These are phyloP conservation scores for Coemansia sp. DNA, from an alignment of 192 early-diverging fungal species.

Conservation along the genomic window DNA sequence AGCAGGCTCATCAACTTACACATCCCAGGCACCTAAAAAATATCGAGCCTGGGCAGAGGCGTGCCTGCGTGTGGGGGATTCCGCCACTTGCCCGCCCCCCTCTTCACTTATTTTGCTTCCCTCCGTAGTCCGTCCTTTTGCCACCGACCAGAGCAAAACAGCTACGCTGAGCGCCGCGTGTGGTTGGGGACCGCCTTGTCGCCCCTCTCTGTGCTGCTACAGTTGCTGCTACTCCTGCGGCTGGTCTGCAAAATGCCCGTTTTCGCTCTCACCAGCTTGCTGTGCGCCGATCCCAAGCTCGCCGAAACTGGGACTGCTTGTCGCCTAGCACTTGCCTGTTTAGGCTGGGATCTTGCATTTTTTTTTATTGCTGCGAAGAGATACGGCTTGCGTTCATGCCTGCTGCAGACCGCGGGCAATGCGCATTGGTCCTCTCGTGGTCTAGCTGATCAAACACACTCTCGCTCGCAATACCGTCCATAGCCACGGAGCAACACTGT, in stretches of 20 bases:
- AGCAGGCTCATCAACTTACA: background rate
- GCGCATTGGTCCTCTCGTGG: no score
- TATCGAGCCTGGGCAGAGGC: slow-evolving; percentile 5
- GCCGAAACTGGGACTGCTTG: background rate
- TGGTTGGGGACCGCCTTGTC: slow-evolving; percentile 1
- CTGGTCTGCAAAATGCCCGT: background rate
- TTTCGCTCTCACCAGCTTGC: background rate
- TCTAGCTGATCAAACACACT: no score
- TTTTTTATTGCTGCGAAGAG: background rate
- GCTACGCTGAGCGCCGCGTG: no score
- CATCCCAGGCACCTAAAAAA: slow-evolving; percentile 6
- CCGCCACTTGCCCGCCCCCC: background rate
- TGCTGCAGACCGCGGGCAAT: no score
- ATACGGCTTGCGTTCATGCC: no score
- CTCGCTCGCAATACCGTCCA: no score
- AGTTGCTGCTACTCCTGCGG: background rate
- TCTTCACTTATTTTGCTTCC: background rate
- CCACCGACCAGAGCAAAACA: background rate
- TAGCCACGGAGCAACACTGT: no score
- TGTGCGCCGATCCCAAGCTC: slow-evolving; percentile 1
- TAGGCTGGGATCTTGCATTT: background rate
- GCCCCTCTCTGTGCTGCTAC: background rate
- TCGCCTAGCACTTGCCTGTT: no score
- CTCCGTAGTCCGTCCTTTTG: slow-evolving; percentile 1
- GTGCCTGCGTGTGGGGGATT: slow-evolving; percentile 2